phyloP scores from a whole-genome alignment of 768 basidiomycete genomes.

The Phylloporus rhodoxanthus region DNA sequence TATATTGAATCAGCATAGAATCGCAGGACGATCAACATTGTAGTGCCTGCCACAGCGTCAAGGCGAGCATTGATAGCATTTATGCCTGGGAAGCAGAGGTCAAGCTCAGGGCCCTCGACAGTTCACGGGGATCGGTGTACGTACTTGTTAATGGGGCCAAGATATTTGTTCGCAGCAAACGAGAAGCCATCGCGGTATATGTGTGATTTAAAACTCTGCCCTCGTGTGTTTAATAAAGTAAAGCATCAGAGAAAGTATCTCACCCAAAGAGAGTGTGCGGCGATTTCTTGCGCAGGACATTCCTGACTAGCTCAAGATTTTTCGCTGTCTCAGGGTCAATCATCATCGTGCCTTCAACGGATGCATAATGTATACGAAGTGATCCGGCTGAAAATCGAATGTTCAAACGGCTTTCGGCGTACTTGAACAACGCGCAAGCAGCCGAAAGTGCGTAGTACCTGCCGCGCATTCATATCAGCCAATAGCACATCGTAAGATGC shows the following conservation, averaged over 20 bases:
- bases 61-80: constrained; percentile 71
- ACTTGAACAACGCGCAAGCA: constrained; percentile 80
- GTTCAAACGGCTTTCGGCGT: constrained; percentile 65
- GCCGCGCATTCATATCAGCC: constrained; percentile 4
- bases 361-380: constrained; percentile 66
- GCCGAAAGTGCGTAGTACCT: constrained; percentile 91
- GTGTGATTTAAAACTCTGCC: constrained; percentile 70
- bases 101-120: background rate
- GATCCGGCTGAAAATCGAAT: constrained; percentile 65
- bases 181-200: constrained; percentile 83
- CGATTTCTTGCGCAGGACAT: constrained; percentile 61
- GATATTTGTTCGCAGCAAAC: constrained; percentile 74
- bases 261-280: constrained; percentile 78
- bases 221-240: background rate
- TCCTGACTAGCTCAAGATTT: constrained; percentile 85
- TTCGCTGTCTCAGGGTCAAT: constrained; percentile 85
- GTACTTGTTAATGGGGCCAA: constrained; percentile 75
- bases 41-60: constrained; percentile 76
- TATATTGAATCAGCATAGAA: constrained; percentile 1
- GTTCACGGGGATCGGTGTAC: constrained; percentile 31
- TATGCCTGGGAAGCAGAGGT: constrained; percentile 17
- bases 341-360: constrained; percentile 90
- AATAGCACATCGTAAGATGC: background rate
- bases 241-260: background rate
- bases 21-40: background rate